A percentile compares a stretch with the other conserved stretches of the same genome.
Conservation (phyloP, 1,284 basidiomycete genomes). For the Volvariella surrecta region DNA sequence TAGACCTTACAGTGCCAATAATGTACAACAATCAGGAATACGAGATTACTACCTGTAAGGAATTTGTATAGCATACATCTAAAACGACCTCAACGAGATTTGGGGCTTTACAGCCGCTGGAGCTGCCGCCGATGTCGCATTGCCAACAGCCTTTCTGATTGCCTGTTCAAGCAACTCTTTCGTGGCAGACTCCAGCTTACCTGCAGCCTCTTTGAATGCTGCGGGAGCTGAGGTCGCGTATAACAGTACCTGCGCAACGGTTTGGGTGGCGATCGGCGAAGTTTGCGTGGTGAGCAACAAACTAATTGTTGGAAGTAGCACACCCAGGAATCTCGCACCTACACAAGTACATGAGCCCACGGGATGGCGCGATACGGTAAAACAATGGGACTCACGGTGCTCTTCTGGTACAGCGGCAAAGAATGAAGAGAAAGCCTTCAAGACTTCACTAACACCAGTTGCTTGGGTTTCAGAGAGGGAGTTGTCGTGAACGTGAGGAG, state of each 20-base stretch:
- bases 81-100: conserved; percentile 71
- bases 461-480: conserved; percentile 44
- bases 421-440: conserved; percentile 73
- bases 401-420: conserved; percentile 51
- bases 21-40: no score
- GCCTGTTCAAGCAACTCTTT: conserved; percentile 69
- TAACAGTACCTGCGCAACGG: conserved; percentile 66
- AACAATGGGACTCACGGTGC: conserved; percentile 42
- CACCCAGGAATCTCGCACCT: conserved; percentile 66
- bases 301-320: conserved; percentile 75
- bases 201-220: conserved; percentile 84
- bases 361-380: not conserved
- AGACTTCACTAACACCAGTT: conserved; percentile 68
- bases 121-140: conserved; percentile 21
- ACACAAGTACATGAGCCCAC: conserved; percentile 5
- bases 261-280: conserved; percentile 47
- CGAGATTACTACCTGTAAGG: no score
- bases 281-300: conserved; percentile 60
- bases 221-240: conserved; percentile 70
- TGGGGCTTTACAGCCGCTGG: conserved; percentile 53
- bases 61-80: conserved; percentile 1
- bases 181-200: conserved; percentile 51
- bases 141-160: conserved; percentile 68
- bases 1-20: no score
- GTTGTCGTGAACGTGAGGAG: conserved; percentile 47